phyloP scores from a whole-genome alignment of 2,329 filamentous ascomycete species.

The Cordyceps sp. region DNA sequence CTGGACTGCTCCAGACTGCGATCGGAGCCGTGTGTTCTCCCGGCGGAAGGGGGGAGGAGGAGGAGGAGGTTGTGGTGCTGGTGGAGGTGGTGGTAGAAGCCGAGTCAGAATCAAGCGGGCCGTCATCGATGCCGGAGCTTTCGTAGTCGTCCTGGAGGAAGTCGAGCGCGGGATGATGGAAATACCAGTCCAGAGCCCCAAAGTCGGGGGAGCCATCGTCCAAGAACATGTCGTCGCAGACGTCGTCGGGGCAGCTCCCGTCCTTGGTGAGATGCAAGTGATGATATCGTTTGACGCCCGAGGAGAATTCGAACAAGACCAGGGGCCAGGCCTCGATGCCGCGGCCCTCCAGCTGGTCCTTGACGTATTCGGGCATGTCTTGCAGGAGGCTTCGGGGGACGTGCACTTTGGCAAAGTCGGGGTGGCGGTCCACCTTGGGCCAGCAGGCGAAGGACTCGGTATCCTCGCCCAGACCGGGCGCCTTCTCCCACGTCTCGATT shows the following conservation, averaged over 20 bases:
- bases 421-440: conserved; percentile 15
- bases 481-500: conserved; percentile 10
- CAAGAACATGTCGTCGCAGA: neutral
- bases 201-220: conserved; percentile 1
- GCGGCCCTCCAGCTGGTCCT: neutral
- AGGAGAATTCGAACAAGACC: conserved; percentile 10
- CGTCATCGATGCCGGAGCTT: conserved; percentile 22
- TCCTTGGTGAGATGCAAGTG: conserved; percentile 4
- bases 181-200: neutral
- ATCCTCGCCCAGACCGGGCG: conserved; percentile 9
- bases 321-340: conserved; percentile 13
- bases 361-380: neutral
- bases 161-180: conserved; percentile 1
- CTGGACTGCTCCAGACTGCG: too few species aligned
- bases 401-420: conserved; percentile 12
- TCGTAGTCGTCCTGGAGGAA: conserved; percentile 16
- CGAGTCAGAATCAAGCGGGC: neutral
- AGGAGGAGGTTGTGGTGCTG: neutral
- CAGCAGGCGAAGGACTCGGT: conserved; percentile 13
- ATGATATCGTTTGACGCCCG: conserved; percentile 6
- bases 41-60: too few species aligned
- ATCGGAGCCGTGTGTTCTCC: too few species aligned
- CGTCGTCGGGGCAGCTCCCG: neutral
- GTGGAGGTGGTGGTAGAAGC: conserved; percentile 6
- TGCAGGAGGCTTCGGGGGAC: conserved; percentile 5